Evolutionary conservation across 257 asterid genomes (phyloP), one percentile per base, ranked within the genome.

Genomic region (Petunia axillaris): DNA sequence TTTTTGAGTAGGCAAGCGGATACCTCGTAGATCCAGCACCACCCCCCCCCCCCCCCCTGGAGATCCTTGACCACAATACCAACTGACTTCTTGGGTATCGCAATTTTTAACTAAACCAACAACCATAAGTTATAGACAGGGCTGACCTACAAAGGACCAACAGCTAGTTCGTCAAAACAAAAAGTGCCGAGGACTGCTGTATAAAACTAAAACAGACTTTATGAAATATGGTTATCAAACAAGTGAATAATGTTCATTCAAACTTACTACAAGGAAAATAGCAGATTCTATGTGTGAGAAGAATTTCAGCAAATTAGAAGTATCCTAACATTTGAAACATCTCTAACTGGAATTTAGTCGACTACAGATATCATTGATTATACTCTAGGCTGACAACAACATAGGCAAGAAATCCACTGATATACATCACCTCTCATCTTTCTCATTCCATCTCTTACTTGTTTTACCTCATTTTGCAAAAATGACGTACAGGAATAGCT

Each of bases 301-400:
- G 67, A 35, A 62, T 36, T 35, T 62, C 36, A 41, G 67, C 67
- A 62, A 62, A 8, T 62, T 35, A 36, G 41, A 62, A 36, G 77
- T 70, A 25, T 6, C 77, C 60, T 48, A 48, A 71, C 6, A 48
- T 48, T 25, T 35, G 6, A 71, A 71, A 48, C 35, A 25, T 71
- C 44, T 71, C 43, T 10, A 11, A 1, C 35, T 71, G 44, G 11
- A 9, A 48, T 71, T 25, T 48, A 48, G 40, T 48, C 25, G 43
- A 71, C 43, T 25, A 48, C 11, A 48, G 25, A 25, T 70, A 70
- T 25, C 35, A 70, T 25, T 48, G 11, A 35, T 46, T 10, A 48
- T 38, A 25, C 43, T 53, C 60, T 73, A 73, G 6, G 62, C 62
- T 73, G 62, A 73, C 60, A 73, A 48, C 60, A 71, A 73, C 68